Conservation (phyloP, 23 red algal species). For the Cyanidium caldarium region DNA sequence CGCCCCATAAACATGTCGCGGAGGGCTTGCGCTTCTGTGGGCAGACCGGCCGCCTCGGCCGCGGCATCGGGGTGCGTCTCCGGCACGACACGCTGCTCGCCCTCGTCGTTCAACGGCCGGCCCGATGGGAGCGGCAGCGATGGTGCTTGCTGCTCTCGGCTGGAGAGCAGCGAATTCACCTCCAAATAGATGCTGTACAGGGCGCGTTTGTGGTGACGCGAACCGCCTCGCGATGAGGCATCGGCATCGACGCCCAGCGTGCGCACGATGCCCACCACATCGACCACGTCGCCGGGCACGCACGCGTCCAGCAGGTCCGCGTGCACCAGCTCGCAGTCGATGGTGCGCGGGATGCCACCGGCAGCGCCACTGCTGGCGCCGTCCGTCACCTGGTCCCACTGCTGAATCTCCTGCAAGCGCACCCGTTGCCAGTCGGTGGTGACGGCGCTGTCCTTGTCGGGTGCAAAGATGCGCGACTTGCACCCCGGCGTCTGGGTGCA, state of each 20-base stretch:
- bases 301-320: conserved; percentile 68
- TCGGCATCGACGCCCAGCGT: conserved; percentile 39
- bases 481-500: conserved; percentile 35
- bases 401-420: conserved; percentile 67
- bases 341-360: conserved; percentile 80
- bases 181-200: conserved; percentile 89
- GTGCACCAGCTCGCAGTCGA: conserved; percentile 60
- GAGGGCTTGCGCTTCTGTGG: not conserved
- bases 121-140: too few species aligned
- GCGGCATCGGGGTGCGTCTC: not conserved
- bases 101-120: not conserved
- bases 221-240: not conserved
- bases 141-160: not conserved
- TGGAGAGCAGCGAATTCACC: conserved; percentile 45
- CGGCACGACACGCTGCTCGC: not conserved
- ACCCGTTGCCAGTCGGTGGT: conserved; percentile 90
- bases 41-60: not conserved
- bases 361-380: too few species aligned
- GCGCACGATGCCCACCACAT: conserved; percentile 54
- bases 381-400: conserved; percentile 4
- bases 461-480: conserved; percentile 45
- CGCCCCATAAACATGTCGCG: conserved; percentile 35
- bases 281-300: conserved; percentile 77
- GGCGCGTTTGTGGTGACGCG: conserved; percentile 41
- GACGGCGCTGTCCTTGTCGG: conserved; percentile 33